Evolutionary conservation across 163 green algal genomes (phyloP).

Genomic region (Scenedesmus sp.): DNA sequence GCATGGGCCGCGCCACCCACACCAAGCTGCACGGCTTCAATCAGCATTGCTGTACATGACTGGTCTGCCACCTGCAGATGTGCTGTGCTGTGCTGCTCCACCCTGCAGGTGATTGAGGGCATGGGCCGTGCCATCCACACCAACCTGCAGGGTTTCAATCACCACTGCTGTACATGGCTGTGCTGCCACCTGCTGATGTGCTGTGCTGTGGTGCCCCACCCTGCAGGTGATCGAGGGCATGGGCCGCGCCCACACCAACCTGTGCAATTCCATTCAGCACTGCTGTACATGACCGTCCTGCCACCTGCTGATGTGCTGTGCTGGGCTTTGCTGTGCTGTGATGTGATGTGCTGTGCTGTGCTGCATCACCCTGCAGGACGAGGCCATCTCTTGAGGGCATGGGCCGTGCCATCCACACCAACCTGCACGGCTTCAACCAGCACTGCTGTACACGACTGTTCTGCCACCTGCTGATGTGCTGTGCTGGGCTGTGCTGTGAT

Average conservation of each 20-base stretch:
- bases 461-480: background rate
- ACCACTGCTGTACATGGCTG: background rate
- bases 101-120: slow-evolving; percentile 80
- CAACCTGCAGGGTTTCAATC: slow-evolving; percentile 71
- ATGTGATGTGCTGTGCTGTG: too few species aligned
- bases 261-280: too few species aligned
- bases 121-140: slow-evolving; percentile 95
- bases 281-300: too few species aligned
- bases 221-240: slow-evolving; percentile 84
- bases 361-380: background rate
- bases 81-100: background rate
- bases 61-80: background rate
- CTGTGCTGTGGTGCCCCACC: background rate
- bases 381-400: slow-evolving; percentile 96
- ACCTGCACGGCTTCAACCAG: slow-evolving; percentile 60
- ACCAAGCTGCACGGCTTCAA: background rate
- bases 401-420: slow-evolving; percentile 93
- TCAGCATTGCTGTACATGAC: too few species aligned
- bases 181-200: background rate
- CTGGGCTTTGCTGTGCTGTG: too few species aligned
- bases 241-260: too few species aligned
- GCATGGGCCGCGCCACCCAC: background rate
- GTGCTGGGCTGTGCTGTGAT: too few species aligned
- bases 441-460: background rate
- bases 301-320: too few species aligned